Evolutionary conservation across 768 basidiomycete species (phyloP), one percentile per base, ranked within the genome.

Genomic region (Lactifluus pinguis): DNA sequence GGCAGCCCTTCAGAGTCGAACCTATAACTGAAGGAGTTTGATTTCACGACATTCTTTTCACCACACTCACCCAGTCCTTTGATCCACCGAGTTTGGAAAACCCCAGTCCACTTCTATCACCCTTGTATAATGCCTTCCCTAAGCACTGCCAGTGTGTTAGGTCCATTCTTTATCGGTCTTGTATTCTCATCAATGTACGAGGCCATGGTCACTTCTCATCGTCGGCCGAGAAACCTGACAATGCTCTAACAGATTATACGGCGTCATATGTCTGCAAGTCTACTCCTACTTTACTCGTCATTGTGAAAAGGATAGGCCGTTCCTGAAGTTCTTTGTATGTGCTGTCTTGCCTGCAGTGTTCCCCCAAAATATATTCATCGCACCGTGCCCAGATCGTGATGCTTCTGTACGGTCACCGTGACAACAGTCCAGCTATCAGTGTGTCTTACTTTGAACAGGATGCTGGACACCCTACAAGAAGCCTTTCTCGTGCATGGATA

Each of bases 171-270:
- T 42, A 4, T 58, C 2, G 57, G 57, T 21, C 29, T 58, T n/a
- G 13, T 51, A 49, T 15, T 50, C n/a, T 58, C 57, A 17, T 58
- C 57, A 3, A 50, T 58, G 55, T 57, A 11, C 44, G 54, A 15
- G 32, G 34, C 17, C 4, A 49, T 2, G 25, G 25, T 1, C 1
- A 25, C 29, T 47, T 39, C 30, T 49, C 11, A 6, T 7, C 29
- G 30, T 6, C 42, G 6, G 6, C 10, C 3, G 34, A 56, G 55
- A 49, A 1, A 38, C 38, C 13, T 38, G 38, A 38, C 29, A 14
- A 30, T 15, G 9, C 6, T 2, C 2, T 14, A 8, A 19, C 25
- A 49, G 48, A 17, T 30, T 49, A 19, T 30, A 49, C 48, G 48
- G 48, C 25, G 48, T 49, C 3, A 14, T 7, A 30, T 49, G 48